These are phyloP conservation scores for Fomitopsis palustris DNA, from an alignment of 1,284 basidiomycete species.

Conservation along the genomic window DNA sequence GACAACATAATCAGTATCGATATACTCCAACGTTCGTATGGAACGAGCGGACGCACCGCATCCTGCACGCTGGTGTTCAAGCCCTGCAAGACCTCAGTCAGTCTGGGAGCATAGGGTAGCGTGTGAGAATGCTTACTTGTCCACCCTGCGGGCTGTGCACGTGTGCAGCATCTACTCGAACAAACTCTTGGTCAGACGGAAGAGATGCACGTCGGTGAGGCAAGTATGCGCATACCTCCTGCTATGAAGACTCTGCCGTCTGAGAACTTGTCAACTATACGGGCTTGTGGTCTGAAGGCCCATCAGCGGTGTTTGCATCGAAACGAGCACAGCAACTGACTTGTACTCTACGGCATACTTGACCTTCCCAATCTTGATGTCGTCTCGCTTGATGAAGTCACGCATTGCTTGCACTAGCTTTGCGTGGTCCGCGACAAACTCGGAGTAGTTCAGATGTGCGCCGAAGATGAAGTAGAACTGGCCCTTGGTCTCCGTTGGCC, in stretches of 20 bases:
- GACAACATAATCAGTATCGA: neutral
- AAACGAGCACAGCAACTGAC: too few species aligned
- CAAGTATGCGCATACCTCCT: conserved; percentile 27
- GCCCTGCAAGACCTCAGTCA: conserved; percentile 25
- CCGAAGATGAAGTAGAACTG: neutral
- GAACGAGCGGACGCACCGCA: neutral
- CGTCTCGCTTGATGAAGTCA: conserved; percentile 4
- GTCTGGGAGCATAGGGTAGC: conserved; percentile 29
- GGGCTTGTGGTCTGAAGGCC: conserved; percentile 35
- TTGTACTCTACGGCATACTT: conserved; percentile 4
- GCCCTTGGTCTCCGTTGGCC: conserved; percentile 1
- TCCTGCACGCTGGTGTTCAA: conserved; percentile 11
- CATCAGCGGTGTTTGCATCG: too few species aligned
- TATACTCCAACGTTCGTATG: neutral
- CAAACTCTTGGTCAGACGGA: too few species aligned
- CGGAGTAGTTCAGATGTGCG: conserved; percentile 1
- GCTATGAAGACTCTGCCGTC: conserved; percentile 33
- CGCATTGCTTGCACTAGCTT: conserved; percentile 2
- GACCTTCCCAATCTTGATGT: conserved; percentile 6
- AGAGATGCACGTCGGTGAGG: too few species aligned
- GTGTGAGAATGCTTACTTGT: conserved; percentile 7
- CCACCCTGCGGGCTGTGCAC: conserved; percentile 33
- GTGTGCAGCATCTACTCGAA: conserved; percentile 24
- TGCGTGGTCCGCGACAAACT: neutral
- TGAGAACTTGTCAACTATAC: conserved; percentile 33